Base-by-base conservation (phyloP, 805 yeast genomes). In the Danielia reshetovae region DNA sequence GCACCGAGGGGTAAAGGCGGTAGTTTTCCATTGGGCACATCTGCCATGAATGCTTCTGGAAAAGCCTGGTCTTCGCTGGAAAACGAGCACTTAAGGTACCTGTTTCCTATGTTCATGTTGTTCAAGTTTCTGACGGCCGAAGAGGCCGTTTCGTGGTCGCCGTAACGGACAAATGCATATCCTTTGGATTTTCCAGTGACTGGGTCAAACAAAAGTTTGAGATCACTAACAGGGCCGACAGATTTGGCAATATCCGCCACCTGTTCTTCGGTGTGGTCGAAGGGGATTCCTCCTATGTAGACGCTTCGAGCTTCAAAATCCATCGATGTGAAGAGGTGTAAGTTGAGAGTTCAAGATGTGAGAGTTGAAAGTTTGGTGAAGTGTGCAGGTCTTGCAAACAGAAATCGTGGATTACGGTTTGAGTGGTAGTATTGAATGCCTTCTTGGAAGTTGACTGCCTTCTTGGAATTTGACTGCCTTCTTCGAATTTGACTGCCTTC, bases 191-290 rank as follows among this genome's bases (percentile, higher is more conserved):
- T 81, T 2, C 97, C 97, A 0, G 96, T 88, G 35, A 79, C 80
- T 28, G 85, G 81, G 56, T 90, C 97, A 55, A 89, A 86, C 57
- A 86, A 72, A 52, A 90, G 71, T 54, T 81, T 80, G 39, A 86
- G 65, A 36, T 75, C 77, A 17, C 75, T 72, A 2, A 90, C 90
- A 0, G 97, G 96, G 1, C 97, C 97, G 2, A 86, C 93, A 2
- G 94, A 79, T 38, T 72, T 69, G 41, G 95, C 94, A 10, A 90
- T 76, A 43, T 85, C 95, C 46, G 76, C 60, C n/a, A 90, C 81
- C 57, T 89, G 97, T 49, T 87, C 95, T 55, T 90, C 97, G 0
- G 96, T 85, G 52, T 85, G 87, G 51, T 90, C 97, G 54, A 80
- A 87, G 1, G 97, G 97, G 24, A 90, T 84, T 11, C 86, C 81